Percentiles rank a stretch among this genome's conserved stretches.
Conservation (phyloP, 306 rosid species). For the Vigna nakashimae region DNA sequence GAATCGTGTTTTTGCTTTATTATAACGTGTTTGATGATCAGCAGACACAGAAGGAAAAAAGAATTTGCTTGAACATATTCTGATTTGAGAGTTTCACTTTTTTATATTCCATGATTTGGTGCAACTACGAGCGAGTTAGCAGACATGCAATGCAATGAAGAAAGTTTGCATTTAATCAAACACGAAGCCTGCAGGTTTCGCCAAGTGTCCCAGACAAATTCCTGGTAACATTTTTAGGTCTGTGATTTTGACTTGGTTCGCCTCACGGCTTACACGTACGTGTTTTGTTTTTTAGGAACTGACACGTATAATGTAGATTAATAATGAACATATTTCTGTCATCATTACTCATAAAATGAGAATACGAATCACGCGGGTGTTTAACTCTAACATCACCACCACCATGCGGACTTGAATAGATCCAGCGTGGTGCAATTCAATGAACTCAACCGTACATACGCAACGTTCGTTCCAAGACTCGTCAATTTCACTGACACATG, state of each 20-base stretch:
- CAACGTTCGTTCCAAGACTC: not conserved
- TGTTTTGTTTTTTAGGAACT: too few relatives aligned
- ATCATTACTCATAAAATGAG: not conserved
- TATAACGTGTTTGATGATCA: constrained; percentile 37
- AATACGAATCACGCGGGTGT: not conserved
- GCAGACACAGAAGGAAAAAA: constrained; percentile 11
- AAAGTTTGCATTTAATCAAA: constrained; percentile 6
- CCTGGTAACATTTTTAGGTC: constrained; percentile 1
- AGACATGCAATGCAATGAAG: not conserved
- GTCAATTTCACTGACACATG: too few relatives aligned
- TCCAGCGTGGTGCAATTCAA: not conserved
- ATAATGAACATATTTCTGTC: not conserved
- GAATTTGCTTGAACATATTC: not conserved
- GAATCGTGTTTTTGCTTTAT: constrained; percentile 1
- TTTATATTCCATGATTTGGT: not conserved
- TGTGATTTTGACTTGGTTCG: constrained; percentile 20
- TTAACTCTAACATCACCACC: not conserved
- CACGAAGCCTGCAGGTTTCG: not conserved
- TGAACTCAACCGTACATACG: constrained; percentile 2
- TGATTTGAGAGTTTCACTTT: not conserved
- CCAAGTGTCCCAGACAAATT: constrained; percentile 35
- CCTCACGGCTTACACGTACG: constrained; percentile 20
- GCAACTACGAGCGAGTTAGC: not conserved
- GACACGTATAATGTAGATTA: not conserved
- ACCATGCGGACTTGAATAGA: not conserved